Evolutionary conservation across 1,284 basidiomycete genomes (phyloP).

Genomic region (Pholiota adiposa): DNA sequence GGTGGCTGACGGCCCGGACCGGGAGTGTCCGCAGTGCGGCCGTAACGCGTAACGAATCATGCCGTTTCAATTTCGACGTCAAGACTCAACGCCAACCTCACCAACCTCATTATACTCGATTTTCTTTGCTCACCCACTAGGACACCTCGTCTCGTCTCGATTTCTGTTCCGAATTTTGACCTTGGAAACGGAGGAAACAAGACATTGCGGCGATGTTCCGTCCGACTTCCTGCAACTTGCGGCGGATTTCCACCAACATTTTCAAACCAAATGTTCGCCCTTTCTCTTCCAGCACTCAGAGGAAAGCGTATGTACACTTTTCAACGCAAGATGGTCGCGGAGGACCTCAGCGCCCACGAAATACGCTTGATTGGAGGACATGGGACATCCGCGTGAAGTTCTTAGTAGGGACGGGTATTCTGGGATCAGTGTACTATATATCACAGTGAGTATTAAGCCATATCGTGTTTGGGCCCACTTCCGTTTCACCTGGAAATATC

Average conservation of each 20-base stretch:
- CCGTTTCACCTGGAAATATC: too few relatives aligned
- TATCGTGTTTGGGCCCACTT: too few relatives aligned
- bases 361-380: slow-evolving; percentile 2
- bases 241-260: not conserved
- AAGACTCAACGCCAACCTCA: too few relatives aligned
- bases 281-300: not conserved
- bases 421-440: slow-evolving; percentile 58
- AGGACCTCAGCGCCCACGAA: not conserved
- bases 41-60: too few relatives aligned
- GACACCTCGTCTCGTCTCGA: too few relatives aligned
- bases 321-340: not conserved
- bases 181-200: too few relatives aligned
- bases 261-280: not conserved
- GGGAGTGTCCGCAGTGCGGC: too few relatives aligned
- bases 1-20: too few relatives aligned
- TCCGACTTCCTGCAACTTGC: not conserved
- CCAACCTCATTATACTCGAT: too few relatives aligned
- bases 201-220: not conserved
- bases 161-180: too few relatives aligned
- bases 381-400: slow-evolving; percentile 20
- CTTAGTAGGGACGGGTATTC: slow-evolving; percentile 7
- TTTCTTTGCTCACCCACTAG: too few relatives aligned
- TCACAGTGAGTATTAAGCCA: slow-evolving; percentile 51
- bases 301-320: slow-evolving; percentile 1
- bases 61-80: too few relatives aligned